Evolutionary conservation across 2,329 filamentous ascomycete genomes (phyloP).

Genomic region (Pleochaeta shiraiana): DNA sequence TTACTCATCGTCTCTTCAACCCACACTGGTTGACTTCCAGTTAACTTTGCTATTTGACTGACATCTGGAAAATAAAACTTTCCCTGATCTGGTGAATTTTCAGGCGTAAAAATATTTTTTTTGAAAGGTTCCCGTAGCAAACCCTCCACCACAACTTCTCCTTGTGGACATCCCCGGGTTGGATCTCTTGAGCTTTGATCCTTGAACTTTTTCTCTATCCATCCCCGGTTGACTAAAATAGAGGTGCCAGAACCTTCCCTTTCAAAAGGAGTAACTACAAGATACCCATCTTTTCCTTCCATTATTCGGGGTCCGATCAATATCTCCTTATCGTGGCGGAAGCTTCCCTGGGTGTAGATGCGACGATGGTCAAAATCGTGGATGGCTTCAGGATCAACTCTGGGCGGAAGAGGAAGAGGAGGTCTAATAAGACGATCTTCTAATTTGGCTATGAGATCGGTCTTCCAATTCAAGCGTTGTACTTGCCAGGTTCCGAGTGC

Average conservation of each 20-base stretch:
- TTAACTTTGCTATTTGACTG: conserved; percentile 64
- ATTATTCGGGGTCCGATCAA: conserved; percentile 74
- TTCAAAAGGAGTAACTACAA: conserved; percentile 83
- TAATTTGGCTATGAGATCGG: conserved; percentile 70
- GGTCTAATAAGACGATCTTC: conserved; percentile 78
- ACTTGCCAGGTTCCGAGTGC: conserved; percentile 88
- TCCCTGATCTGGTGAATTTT: conserved; percentile 61
- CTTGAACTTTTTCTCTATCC: conserved; percentile 62
- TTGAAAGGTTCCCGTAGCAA: conserved; percentile 78
- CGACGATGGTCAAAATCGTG: conserved; percentile 82
- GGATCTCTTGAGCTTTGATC: conserved; percentile 39
- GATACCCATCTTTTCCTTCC: conserved; percentile 76
- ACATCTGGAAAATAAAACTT: conserved; percentile 96
- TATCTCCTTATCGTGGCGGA: conserved; percentile 89
- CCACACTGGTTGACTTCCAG: conserved; percentile 76
- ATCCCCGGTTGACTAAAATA: conserved; percentile 74
- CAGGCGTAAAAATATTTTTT: conserved; percentile 94
- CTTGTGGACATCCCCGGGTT: conserved; percentile 35
- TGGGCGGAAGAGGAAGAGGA: conserved; percentile 67
- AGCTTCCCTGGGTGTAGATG: conserved; percentile 50
- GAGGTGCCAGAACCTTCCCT: conserved; percentile 39
- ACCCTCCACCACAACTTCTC: conserved; percentile 61
- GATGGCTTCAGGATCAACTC: conserved; percentile 61
- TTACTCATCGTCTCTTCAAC: conserved; percentile 91
- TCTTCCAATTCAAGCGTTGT: conserved; percentile 82